Percentiles rank a stretch among this genome's conserved stretches.
phyloP scores from a whole-genome alignment of 78 protist genomes.

The Dictyostelium purpureum region DNA sequence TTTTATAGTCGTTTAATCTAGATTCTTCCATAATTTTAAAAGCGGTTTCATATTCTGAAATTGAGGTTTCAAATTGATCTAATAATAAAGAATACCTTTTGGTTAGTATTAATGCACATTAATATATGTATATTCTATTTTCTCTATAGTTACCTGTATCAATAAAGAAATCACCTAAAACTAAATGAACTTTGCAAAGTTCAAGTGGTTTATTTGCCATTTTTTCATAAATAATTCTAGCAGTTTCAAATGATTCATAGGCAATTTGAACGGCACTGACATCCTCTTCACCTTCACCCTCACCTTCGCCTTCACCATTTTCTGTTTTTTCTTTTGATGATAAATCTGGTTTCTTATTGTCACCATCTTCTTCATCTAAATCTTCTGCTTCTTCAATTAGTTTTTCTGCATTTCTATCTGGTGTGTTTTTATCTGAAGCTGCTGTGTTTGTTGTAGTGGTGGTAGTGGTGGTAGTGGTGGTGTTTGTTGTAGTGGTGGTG shows the following conservation, averaged over 20 bases:
- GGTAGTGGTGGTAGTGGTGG: background rate
- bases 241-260: slow-evolving; percentile 45
- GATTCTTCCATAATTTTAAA: slow-evolving; percentile 16
- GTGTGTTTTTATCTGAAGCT: background rate
- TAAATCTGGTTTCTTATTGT: background rate
- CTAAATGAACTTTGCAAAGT: slow-evolving; percentile 36
- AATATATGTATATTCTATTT: no score
- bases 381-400: background rate
- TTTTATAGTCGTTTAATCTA: background rate
- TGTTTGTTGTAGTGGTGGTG: background rate
- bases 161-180: slow-evolving; percentile 12
- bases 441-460: background rate
- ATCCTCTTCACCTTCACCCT: background rate
- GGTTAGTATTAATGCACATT: no score
- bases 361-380: background rate
- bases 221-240: slow-evolving; percentile 58
- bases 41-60: slow-evolving; percentile 48
- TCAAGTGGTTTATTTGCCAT: background rate
- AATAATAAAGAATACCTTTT: no score
- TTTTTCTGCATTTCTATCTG: background rate
- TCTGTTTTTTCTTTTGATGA: background rate
- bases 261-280: slow-evolving; percentile 16
- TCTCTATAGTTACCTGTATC: slow-evolving; percentile 25
- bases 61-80: slow-evolving; percentile 39
- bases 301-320: background rate